A percentile compares a stretch with the other conserved stretches of the same genome.
Evolutionary conservation across 2,329 filamentous ascomycete genomes (phyloP).

Genomic region (Aspergillus intermedius): DNA sequence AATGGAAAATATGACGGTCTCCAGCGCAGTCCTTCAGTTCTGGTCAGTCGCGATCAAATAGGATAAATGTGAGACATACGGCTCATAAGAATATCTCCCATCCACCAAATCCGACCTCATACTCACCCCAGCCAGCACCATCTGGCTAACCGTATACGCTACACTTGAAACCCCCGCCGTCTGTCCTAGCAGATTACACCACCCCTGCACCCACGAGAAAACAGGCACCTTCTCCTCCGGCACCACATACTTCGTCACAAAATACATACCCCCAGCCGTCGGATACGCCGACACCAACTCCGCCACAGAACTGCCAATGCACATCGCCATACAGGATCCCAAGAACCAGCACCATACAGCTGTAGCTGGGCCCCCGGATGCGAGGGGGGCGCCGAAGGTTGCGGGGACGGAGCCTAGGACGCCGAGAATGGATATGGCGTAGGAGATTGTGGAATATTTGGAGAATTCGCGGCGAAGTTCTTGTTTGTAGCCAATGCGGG

Average conservation of each 20-base stretch:
- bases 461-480: constrained; percentile 58
- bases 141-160: constrained; percentile 58
- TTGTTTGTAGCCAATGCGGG: constrained; percentile 59
- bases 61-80: constrained; percentile 38
- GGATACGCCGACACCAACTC: constrained; percentile 62
- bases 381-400: constrained; percentile 54
- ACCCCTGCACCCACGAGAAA: constrained; percentile 61
- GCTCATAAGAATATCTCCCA: constrained; percentile 48
- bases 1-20: constrained; percentile 55
- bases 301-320: constrained; percentile 59
- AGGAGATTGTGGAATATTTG: constrained; percentile 61
- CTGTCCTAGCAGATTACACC: constrained; percentile 61
- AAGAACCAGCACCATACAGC: constrained; percentile 62
- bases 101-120: constrained; percentile 54
- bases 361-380: constrained; percentile 55
- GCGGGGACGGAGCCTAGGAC: constrained; percentile 61
- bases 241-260: constrained; percentile 60
- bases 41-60: constrained; percentile 6
- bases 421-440: constrained; percentile 59
- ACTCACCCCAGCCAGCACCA: constrained; percentile 55
- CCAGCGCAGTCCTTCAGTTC: constrained; percentile 45
- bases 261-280: constrained; percentile 63
- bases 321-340: constrained; percentile 58
- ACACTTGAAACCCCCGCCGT: constrained; percentile 58
- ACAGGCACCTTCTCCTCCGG: constrained; percentile 55